These are phyloP conservation scores for Annona squamosa DNA, from an alignment of 164 flowering plant species.

Conservation along the genomic window DNA sequence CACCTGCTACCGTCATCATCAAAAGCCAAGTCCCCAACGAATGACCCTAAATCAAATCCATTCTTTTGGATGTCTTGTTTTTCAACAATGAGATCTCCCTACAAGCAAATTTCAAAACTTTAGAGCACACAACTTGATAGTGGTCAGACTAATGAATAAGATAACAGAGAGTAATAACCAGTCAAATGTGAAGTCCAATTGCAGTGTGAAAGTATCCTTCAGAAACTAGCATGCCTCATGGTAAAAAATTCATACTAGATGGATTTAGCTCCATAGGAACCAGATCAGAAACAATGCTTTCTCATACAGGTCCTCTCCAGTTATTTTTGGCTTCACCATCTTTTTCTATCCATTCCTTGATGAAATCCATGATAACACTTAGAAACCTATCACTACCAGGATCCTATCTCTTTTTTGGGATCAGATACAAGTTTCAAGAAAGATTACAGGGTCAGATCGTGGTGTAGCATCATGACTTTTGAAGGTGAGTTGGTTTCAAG, in stretches of 20 bases:
- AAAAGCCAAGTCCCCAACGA: slow-evolving; percentile 75
- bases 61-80: slow-evolving; percentile 29
- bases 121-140: not conserved
- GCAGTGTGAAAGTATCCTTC: not conserved
- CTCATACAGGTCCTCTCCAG: not conserved
- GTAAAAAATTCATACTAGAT: not conserved
- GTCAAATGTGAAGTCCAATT: not conserved
- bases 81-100: slow-evolving; percentile 29
- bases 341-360: too few relatives aligned
- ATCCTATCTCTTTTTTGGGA: not conserved
- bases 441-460: not conserved
- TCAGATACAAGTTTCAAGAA: not conserved
- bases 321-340: not conserved
- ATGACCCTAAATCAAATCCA: slow-evolving; percentile 62
- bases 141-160: not conserved
- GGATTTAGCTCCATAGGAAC: not conserved
- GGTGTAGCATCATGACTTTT: too few relatives aligned
- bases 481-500: too few relatives aligned
- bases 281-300: not conserved
- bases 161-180: not conserved
- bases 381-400: not conserved
- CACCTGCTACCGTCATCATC: slow-evolving; percentile 80
- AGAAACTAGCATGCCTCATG: not conserved
- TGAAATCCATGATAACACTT: not conserved
- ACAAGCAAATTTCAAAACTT: slow-evolving; percentile 9